Percentiles rank a stretch among this genome's conserved stretches.
These are phyloP conservation scores for Ustilago crameri DNA, from an alignment of 1,284 basidiomycete species.

Conservation along the genomic window DNA sequence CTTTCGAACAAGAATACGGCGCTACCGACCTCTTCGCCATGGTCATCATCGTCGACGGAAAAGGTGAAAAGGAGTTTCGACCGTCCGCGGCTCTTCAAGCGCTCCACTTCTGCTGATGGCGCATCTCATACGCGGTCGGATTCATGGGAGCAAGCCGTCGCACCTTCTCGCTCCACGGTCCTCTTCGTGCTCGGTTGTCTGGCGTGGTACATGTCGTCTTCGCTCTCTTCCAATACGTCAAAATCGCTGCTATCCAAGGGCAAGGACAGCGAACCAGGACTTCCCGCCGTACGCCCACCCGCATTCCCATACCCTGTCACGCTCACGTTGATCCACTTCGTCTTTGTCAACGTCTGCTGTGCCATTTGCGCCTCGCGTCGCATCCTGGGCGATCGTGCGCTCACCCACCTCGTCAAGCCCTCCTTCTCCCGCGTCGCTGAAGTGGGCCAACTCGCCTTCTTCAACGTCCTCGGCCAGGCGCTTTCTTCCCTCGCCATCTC, in stretches of 20 bases:
- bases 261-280: neutral
- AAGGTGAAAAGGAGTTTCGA: conserved; percentile 19
- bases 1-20: conserved; percentile 3
- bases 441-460: conserved; percentile 91
- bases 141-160: conserved; percentile 3
- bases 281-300: conserved; percentile 54
- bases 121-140: neutral
- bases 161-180: conserved; percentile 32
- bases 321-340: conserved; percentile 97
- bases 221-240: conserved; percentile 87
- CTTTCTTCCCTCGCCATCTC: conserved; percentile 96
- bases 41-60: conserved; percentile 2
- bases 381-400: conserved; percentile 43
- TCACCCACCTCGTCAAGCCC: conserved; percentile 71
- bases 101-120: neutral
- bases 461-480: conserved; percentile 93
- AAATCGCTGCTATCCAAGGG: conserved; percentile 78
- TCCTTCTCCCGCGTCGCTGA: conserved; percentile 78
- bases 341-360: conserved; percentile 88
- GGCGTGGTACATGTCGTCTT: conserved; percentile 74
- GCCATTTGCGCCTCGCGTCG: conserved; percentile 71
- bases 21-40: conserved; percentile 8
- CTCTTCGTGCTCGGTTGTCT: conserved; percentile 57
- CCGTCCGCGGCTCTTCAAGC: conserved; percentile 27
- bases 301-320: conserved; percentile 87